Base-by-base conservation (phyloP, 495 filamentous ascomycete genomes). In the Aspergillus egyptiacus region DNA sequence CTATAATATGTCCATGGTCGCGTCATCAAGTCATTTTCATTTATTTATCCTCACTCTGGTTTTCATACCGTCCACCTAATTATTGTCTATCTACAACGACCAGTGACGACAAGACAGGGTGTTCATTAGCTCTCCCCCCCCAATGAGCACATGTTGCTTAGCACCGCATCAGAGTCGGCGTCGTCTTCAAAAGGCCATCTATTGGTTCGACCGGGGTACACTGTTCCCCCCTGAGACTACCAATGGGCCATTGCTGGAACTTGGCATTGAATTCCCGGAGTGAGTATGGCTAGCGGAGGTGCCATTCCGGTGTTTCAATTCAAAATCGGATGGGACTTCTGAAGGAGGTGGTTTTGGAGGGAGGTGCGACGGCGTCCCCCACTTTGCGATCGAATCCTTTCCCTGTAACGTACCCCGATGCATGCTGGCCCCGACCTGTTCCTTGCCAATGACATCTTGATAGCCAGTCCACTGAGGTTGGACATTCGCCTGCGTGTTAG, bases 281-380 rank as follows among this genome's bases (percentile, higher is more conserved):
- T 62, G 66, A n/a, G 64, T 36, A 24, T 60, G 46, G 13, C 59
- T 53, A 3, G 64, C 40, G 8, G 47, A 30, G 11, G 60, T 32
- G 2, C 41, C 57, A 9, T 56, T 46, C 19, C 68, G 66, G 20
- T 59, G 60, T 34, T 68, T 72, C 32, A 68, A 9, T 14, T 74
- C 70, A 40, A 69, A 72, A 3, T 66, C 70, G 15, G 71, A 72
- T 6, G 71, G 63, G 11, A 75, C 70, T 52, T 77, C 71, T 7
- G 75, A 75, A 23, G 76, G 76, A 15, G 76, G 76, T 17, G 76
- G 76, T 55, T 79, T 79, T 10, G 72, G 73, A 31, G 75, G 75
- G 15, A 79, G 65, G 55, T 78, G 73, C 22, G 74, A 70, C 5
- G 75, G 75, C 0, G 73, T 78, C 10, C 75, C 73, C 75, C 75